Evolutionary conservation across 805 yeast species (phyloP).

Genomic region (Candida caryicola): DNA sequence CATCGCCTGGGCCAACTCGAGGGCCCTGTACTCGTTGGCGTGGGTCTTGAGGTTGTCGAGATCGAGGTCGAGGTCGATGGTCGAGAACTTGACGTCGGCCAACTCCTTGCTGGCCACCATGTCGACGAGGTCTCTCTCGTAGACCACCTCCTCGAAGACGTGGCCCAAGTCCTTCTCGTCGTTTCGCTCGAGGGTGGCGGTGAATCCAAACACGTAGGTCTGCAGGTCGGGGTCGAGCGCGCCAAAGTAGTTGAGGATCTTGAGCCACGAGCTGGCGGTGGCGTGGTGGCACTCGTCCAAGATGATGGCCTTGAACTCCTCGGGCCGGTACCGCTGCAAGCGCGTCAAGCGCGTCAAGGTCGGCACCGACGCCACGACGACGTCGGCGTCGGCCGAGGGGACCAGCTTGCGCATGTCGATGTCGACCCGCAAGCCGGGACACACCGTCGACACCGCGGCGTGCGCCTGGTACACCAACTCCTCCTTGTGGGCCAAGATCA

Average conservation of each 20-base stretch:
- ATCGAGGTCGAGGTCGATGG: constrained; percentile 50
- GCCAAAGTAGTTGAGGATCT: constrained; percentile 57
- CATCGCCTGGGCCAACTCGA: constrained; percentile 51
- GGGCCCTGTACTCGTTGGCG: constrained; percentile 54
- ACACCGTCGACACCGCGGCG: constrained; percentile 39
- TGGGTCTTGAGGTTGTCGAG: constrained; percentile 28
- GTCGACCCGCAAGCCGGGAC: constrained; percentile 54
- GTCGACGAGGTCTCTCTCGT: constrained; percentile 58
- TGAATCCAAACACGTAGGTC: constrained; percentile 72
- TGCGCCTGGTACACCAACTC: constrained; percentile 77
- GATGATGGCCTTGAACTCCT: constrained; percentile 66
- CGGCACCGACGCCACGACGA: constrained; percentile 76
- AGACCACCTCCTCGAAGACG: constrained; percentile 72
- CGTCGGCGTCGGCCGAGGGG: constrained; percentile 50
- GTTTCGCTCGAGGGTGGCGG: constrained; percentile 82
- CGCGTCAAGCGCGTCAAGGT: constrained; percentile 50
- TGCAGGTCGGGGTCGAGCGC: constrained; percentile 41
- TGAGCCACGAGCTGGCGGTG: constrained; percentile 63
- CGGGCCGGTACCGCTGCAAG: constrained; percentile 52
- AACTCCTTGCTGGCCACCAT: constrained; percentile 71
- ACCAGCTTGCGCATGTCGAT: constrained; percentile 65
- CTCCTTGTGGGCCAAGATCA: constrained; percentile 77
- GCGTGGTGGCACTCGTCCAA: constrained; percentile 95
- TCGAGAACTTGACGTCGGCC: constrained; percentile 63
- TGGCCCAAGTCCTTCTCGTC: constrained; percentile 60